Evolutionary conservation across 2,329 filamentous ascomycete species (phyloP), one percentile per base, ranked within the genome.

Genomic region (Didymosphaeria variabile): DNA sequence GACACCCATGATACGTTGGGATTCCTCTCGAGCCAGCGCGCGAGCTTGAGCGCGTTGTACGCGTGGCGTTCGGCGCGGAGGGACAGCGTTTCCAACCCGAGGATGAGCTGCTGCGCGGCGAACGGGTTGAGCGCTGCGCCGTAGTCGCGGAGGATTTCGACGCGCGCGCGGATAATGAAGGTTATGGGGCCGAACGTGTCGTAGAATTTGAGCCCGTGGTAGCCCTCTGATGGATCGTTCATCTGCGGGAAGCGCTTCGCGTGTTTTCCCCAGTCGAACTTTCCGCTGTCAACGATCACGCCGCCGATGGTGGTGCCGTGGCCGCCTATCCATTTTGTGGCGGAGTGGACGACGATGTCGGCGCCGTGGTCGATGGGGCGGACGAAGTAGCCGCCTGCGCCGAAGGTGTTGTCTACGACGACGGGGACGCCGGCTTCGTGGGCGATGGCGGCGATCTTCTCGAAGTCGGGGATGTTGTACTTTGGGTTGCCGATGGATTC

Each of bases 241-340:
- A 99, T 93, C 79, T 97, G 92, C 1, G 94, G 94, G 85, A 98
- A 98, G 21, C 94, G 90, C 71, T 87, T 87, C 50, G 84, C 90
- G 77, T 97, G 81, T 80, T 90, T 90, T 70, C 91, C 92, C 94
- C 94, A 98, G 84, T 97, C 91, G 77, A 97, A 98, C 77, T 93
- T 95, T 72, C 94, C 94, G 67, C 90, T 88, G 82, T 97, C 94
- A 66, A 97, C 84, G 36, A 97, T 86, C 46, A 97, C 86, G 63
- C 94, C 94, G 60, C 86, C 94, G 67, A 97, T 91, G 29, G 94
- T 97, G 44, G 94, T 97, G 63, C 94, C 94, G 79, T 98, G 94
- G 45, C 94, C 94, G 59, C 94, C 94, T 65, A 98, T 97, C 94
- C 94, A 97, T 81, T 97, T 97, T 60, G 94, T 97, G 12, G 93